Conservation (phyloP, 1,284 basidiomycete genomes). For the Amylostereum chailletii region DNA sequence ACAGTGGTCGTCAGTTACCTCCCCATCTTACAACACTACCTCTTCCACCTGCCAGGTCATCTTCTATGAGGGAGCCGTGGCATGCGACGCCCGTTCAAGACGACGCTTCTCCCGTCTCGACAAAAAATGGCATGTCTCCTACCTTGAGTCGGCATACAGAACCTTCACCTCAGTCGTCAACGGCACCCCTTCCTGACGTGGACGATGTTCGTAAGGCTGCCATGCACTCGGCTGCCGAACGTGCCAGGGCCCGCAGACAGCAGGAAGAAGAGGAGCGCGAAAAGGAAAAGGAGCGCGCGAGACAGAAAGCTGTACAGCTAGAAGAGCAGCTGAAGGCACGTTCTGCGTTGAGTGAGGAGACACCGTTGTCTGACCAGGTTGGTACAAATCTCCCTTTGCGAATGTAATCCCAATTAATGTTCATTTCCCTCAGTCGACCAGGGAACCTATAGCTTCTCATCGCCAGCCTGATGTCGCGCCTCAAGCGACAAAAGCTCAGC, state of each 20-base stretch:
- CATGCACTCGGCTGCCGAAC: slow-evolving; percentile 87
- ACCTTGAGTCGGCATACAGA: slow-evolving; percentile 10
- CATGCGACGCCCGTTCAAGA: slow-evolving; percentile 8
- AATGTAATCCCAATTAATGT: no score
- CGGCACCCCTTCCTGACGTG: slow-evolving; percentile 42
- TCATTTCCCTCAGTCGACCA: no score
- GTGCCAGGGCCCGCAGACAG: slow-evolving; percentile 71
- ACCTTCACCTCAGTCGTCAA: slow-evolving; percentile 24
- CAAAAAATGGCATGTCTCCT: slow-evolving; percentile 10
- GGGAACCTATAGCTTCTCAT: no score
- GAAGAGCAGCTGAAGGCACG: slow-evolving; percentile 61
- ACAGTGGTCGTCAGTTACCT: slow-evolving; percentile 29
- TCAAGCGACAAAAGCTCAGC: not conserved
- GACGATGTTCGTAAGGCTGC: slow-evolving; percentile 72
- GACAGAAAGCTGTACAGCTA: slow-evolving; percentile 77
- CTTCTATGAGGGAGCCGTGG: slow-evolving; percentile 10
- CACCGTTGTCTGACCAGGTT: no score
- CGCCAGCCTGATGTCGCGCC: no score
- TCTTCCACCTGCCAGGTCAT: slow-evolving; percentile 1
- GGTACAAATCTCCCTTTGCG: no score
- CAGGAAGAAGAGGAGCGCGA: slow-evolving; percentile 84
- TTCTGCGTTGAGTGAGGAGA: no score
- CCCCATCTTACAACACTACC: slow-evolving; percentile 19
- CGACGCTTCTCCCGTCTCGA: slow-evolving; percentile 6
- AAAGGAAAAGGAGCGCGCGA: slow-evolving; percentile 76